Conservation (phyloP, 441 rosid species). For the Arabidopsis hybrid region DNA sequence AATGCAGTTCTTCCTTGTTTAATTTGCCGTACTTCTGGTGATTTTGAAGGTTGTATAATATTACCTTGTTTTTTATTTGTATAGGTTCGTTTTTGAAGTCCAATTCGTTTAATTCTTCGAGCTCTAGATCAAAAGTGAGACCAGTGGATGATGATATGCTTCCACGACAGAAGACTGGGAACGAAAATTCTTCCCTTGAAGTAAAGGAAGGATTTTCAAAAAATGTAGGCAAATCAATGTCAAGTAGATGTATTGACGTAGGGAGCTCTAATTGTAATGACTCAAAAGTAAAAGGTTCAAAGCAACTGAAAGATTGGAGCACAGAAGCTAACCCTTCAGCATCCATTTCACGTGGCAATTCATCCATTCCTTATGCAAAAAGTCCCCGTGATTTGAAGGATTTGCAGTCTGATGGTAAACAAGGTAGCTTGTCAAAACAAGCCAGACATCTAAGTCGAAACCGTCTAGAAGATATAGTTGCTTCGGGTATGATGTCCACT, state of each 20-base stretch:
- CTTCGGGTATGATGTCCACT: slow-evolving; percentile 62
- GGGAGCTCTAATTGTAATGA: slow-evolving; percentile 59
- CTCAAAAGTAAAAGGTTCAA: slow-evolving; percentile 68
- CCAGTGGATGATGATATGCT: slow-evolving; percentile 69
- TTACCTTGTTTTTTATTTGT: slow-evolving; percentile 41
- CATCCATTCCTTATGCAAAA: slow-evolving; percentile 50
- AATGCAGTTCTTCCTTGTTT: slow-evolving; percentile 30
- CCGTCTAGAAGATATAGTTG: slow-evolving; percentile 56
- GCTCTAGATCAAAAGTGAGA: slow-evolving; percentile 74
- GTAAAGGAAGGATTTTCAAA: slow-evolving; percentile 62
- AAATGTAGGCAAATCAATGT: slow-evolving; percentile 69
- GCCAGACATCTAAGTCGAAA: slow-evolving; percentile 58
- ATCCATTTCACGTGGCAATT: slow-evolving; percentile 63
- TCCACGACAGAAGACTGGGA: slow-evolving; percentile 59
- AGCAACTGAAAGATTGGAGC: slow-evolving; percentile 63
- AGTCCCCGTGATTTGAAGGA: slow-evolving; percentile 64
- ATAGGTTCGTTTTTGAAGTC: slow-evolving; percentile 81
- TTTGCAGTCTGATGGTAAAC: slow-evolving; percentile 65
- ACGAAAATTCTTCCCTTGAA: slow-evolving; percentile 55
- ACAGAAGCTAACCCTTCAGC: slow-evolving; percentile 49
- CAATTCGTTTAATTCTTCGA: slow-evolving; percentile 67
- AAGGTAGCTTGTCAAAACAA: slow-evolving; percentile 57
- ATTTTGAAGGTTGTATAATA: slow-evolving; percentile 13
- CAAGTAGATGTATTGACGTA: slow-evolving; percentile 63
- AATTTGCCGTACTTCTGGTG: slow-evolving; percentile 11